Evolutionary conservation across 2,329 filamentous ascomycete genomes (phyloP), one percentile per base, ranked within the genome.

Genomic region (Thielaviopsis punctulata): DNA sequence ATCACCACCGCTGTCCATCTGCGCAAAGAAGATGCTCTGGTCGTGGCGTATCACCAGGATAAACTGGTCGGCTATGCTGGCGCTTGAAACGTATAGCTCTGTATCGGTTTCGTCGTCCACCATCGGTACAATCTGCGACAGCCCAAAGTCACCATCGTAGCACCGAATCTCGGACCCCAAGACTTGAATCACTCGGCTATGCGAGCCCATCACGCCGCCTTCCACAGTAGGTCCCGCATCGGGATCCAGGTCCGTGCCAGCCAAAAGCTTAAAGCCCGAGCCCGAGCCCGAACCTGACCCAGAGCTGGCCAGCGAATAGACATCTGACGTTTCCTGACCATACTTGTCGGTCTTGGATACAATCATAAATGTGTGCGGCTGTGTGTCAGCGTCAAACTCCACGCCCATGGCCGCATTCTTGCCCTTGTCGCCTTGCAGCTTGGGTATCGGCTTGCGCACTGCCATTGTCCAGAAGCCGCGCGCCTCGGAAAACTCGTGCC

Each of bases 51-150:
- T 69, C 13, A 96, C 74, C 2, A 95, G 69, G 12, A 98, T 66
- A 61, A 88, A 95, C 0, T 87, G 87, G 59, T 96, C 90, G 19
- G 78, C 78, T 59, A 96, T 89, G 62, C 85, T 93, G 36, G 86
- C 84, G 60, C 80, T 84, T 45, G 88, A 69, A 43, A 92, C 82
- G 51, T 82, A 76, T 4, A 86, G 82, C 60, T 95, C 86, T 19
- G 77, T 81, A 12, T 84, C 88, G 0, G 82, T 89, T 57, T 92
- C 86, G 60, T 95, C 92, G 60, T 96, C 92, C 56, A 86, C 77
- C 76, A 96, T 87, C 1, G 89, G 87, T 48, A 95, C 75, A 52
- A 98, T 96, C 61, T 96, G 90, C 45, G 82, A 82, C 51, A 98
- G 74, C 10, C 84, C 86, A 55, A 98, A 76, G 64, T 94, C 86